Evolutionary conservation across 352 stramenopile genomes (phyloP).

Genomic region (Phytophthora pluvialis): DNA sequence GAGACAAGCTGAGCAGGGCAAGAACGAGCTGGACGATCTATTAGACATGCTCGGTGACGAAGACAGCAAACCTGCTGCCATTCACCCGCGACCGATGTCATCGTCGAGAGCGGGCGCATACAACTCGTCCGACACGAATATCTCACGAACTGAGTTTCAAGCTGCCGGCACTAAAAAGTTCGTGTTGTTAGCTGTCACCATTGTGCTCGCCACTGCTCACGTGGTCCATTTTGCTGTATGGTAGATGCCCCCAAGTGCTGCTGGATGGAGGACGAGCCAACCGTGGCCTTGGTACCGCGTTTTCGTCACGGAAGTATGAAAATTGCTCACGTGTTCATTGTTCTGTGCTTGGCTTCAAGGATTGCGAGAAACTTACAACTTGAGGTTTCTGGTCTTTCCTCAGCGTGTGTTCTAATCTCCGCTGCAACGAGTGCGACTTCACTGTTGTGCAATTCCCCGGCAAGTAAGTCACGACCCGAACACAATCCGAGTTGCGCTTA

Average conservation of each 20-base stretch:
- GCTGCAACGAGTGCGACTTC: constrained; percentile 88
- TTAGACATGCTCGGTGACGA: constrained; percentile 68
- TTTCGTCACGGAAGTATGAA: constrained; percentile 56
- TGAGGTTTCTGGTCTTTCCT: neutral
- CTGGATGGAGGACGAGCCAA: constrained; percentile 63
- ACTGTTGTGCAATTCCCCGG: constrained; percentile 76
- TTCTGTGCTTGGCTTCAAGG: neutral
- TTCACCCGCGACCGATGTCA: constrained; percentile 41
- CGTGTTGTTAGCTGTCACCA: neutral
- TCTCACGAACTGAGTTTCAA: constrained; percentile 39
- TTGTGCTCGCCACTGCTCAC: neutral
- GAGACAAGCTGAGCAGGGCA: constrained; percentile 13
- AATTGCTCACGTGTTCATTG: neutral
- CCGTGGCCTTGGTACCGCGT: constrained; percentile 63
- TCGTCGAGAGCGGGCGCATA: constrained; percentile 22
- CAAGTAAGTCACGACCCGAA: constrained; percentile 47
- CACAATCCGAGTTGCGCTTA: neutral
- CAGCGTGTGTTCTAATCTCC: constrained; percentile 72
- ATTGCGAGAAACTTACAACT: neutral
- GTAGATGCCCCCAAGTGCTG: constrained; percentile 62
- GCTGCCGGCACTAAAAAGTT: constrained; percentile 68
- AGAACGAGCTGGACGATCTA: constrained; percentile 79
- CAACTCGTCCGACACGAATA: constrained; percentile 23
- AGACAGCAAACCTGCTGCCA: constrained; percentile 36
- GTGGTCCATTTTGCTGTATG: constrained; percentile 3